phyloP scores from a whole-genome alignment of 345 rosid species.

The Populus ilicifolia region DNA sequence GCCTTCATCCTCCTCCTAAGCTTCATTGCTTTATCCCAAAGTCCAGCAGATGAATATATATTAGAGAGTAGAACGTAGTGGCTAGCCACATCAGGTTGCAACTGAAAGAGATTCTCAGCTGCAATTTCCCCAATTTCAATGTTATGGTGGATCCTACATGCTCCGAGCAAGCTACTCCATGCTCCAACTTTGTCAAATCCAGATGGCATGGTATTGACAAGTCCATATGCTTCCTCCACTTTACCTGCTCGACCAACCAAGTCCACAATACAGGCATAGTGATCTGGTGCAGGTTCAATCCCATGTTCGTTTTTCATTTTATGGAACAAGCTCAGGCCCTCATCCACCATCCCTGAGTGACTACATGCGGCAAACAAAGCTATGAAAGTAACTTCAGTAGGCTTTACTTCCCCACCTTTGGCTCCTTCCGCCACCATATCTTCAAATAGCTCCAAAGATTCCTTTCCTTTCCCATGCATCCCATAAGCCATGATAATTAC shows the following conservation, averaged over 20 bases:
- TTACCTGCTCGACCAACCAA: conserved; percentile 85
- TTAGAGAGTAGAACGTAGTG: conserved; percentile 87
- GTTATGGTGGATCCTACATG: conserved; percentile 61
- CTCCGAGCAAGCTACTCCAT: conserved; percentile 93
- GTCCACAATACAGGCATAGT: conserved; percentile 82
- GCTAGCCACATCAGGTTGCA: conserved; percentile 80
- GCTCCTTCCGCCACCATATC: conserved; percentile 43
- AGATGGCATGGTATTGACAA: conserved; percentile 51
- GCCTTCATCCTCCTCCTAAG: conserved; percentile 74
- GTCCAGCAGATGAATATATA: conserved; percentile 67
- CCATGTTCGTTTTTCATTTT: conserved; percentile 58
- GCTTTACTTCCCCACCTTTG: conserved; percentile 39
- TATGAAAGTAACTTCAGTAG: conserved; percentile 72
- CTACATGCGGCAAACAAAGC: conserved; percentile 83
- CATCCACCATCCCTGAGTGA: conserved; percentile 77
- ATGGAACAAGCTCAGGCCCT: conserved; percentile 65
- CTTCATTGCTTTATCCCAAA: conserved; percentile 76
- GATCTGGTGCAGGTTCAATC: conserved; percentile 62
- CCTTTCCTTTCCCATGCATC: conserved; percentile 78
- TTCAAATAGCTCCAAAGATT: conserved; percentile 57
- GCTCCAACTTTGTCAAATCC: conserved; percentile 54
- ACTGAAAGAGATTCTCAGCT: conserved; percentile 53
- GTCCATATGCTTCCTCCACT: conserved; percentile 57
- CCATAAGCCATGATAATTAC: conserved; percentile 90
- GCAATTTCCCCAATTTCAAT: conserved; percentile 74